A percentile compares a stretch with the other conserved stretches of the same genome.
These are phyloP conservation scores for Candida orba DNA, from an alignment of 805 yeast species.

Conservation along the genomic window DNA sequence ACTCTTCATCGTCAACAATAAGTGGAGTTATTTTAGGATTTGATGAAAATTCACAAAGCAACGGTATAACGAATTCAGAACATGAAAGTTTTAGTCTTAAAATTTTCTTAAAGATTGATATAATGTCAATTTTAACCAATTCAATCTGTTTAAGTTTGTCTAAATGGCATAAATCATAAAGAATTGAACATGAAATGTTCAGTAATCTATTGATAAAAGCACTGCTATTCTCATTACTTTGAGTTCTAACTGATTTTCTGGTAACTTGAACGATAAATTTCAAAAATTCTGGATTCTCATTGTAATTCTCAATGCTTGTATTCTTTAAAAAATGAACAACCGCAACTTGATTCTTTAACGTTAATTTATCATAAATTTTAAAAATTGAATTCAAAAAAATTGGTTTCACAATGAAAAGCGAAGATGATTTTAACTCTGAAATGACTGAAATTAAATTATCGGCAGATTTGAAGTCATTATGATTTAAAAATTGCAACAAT, in stretches of 20 bases:
- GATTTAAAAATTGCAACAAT: conserved; percentile 24
- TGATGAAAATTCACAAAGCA: conserved; percentile 40
- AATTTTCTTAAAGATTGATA: conserved; percentile 32
- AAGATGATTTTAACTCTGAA: conserved; percentile 27
- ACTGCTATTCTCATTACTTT: background rate
- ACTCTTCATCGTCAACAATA: conserved; percentile 16
- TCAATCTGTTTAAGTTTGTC: conserved; percentile 34
- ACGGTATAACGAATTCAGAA: conserved; percentile 40
- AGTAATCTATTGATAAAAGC: conserved; percentile 27
- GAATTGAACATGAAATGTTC: conserved; percentile 34
- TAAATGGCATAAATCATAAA: conserved; percentile 41
- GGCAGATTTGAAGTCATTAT: conserved; percentile 9
- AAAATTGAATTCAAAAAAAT: conserved; percentile 38
- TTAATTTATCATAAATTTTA: conserved; percentile 30
- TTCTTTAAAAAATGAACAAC: conserved; percentile 31
- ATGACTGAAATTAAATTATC: conserved; percentile 31
- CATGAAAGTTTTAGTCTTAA: conserved; percentile 34
- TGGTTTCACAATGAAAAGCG: conserved; percentile 34
- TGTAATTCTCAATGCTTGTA: conserved; percentile 8
- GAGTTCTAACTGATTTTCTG: conserved; percentile 1
- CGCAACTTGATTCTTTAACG: conserved; percentile 28
- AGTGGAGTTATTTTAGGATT: conserved; percentile 26
- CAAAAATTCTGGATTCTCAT: conserved; percentile 25
- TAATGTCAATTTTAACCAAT: conserved; percentile 32
- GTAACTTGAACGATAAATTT: conserved; percentile 31